Base-by-base conservation (phyloP, 148 eudicot genomes). In the Polygonum aviculare region DNA sequence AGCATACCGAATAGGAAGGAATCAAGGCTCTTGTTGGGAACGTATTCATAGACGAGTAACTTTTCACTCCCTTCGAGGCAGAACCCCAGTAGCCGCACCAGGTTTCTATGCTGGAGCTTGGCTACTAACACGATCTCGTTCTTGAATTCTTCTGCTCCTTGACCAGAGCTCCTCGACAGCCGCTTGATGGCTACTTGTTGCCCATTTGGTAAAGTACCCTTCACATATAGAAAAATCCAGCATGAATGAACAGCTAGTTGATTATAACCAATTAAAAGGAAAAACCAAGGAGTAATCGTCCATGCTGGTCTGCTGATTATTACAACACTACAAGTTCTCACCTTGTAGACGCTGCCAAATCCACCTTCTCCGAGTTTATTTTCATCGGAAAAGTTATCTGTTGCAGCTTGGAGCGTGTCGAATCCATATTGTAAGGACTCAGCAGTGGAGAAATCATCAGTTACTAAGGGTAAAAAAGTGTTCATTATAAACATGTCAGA, bases 281-380 rank as follows among this genome's bases (percentile, higher is more conserved):
- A 2, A 26, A 26, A 26, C 31, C 31, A n/a, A n/a, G n/a, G 31
- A 26, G 31, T 26, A 26, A 26, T 26, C 31, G 31, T 26, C 31
- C 31, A 26, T 26, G 31, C 31, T 26, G 31, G 31, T 26, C 31
- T 26, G 1, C 31, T 26, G 31, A 26, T 26, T 26, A 26, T 26
- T 26, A 26, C 31, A 26, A 26, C 31, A 26, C 31, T 26, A 26
- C 31, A 26, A 26, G 31, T 26, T 2, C 2, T 44, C 69, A 79
- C 85, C 85, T 77, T 74, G 26, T 69, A 83, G 21, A 83, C 82
- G 26, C 2, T 4, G 7, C 67, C 67, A 11, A 60, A 60, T 60
- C 67, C 67, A 60, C 67, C 67, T 26, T 83, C 62, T 19, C 83
- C 85, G 21, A 83, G 78, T 26, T 78, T 80, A 31, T 83, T 80